Conservation (phyloP, 495 filamentous ascomycete genomes). For the Hypoxylon perforatum region DNA sequence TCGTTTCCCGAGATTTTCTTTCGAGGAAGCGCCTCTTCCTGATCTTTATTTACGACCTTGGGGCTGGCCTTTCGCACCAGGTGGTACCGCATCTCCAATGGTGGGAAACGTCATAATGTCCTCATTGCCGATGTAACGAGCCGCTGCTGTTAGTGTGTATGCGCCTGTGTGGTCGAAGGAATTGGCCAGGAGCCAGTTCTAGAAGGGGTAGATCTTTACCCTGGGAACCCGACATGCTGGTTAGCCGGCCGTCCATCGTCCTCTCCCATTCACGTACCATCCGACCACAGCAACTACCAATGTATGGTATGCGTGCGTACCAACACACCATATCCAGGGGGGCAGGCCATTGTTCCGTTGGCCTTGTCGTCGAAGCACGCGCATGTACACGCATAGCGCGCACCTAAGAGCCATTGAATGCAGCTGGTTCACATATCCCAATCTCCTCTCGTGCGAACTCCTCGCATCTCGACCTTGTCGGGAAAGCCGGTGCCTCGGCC, state of each 20-base stretch:
- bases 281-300: too few relatives aligned
- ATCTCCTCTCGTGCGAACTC: neutral
- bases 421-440: neutral
- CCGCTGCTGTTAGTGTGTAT: neutral
- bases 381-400: neutral
- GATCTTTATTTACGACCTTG: neutral
- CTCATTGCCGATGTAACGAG: neutral
- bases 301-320: neutral
- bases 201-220: too few relatives aligned
- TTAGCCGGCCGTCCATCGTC: too few relatives aligned
- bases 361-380: neutral
- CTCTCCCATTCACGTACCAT: too few relatives aligned
- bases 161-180: neutral
- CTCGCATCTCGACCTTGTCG: neutral
- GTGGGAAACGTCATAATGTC: constrained; percentile 18
- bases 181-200: too few relatives aligned
- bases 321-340: too few relatives aligned
- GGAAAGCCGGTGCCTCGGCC: neutral
- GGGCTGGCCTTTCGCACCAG: neutral
- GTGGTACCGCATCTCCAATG: constrained; percentile 9
- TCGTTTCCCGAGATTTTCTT: neutral
- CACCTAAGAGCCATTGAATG: neutral
- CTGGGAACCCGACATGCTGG: too few relatives aligned
- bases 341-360: too few relatives aligned
- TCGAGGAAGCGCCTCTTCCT: neutral